Base-by-base conservation (phyloP, 2,329 filamentous ascomycete species). In the Trichoderma koningii region DNA sequence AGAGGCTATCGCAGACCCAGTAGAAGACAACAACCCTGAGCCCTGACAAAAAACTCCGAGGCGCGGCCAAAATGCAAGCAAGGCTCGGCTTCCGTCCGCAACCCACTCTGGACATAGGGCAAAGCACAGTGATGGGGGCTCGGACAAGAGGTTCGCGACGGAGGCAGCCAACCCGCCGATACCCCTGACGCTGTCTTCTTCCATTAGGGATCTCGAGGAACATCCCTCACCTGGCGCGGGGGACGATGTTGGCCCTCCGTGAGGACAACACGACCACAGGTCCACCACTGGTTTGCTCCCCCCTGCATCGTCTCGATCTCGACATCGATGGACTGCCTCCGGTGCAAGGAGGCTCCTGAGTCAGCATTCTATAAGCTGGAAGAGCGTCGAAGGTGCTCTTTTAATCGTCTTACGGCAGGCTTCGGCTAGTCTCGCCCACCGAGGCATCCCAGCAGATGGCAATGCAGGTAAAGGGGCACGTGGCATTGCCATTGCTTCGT, bases 91-190 rank as follows among this genome's bases (percentile, higher is more conserved):
- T 23, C 44, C 44, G 45, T 34, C 48, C 59, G 48, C n/a, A n/a
- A 26, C 26, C 59, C 59, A 48, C 44, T 23, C 23, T 45, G 19
- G 30, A n/a, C 47, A 62, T 30, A 48, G 23, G 19, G 19, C 23
- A 62, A 62, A 30, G 15, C 48, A 34, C 38, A 19, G 53, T 38
- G 30, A 62, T 23, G 21, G 41, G 41, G 48, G 41, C 45, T 41
- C 4, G 26, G 38, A 23, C 21, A 47, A 47, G 12, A 19, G 3
- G 10, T 63, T 38, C 38, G 38, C 30, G 50, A 38, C 50, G 60
- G 60, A 55, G 60, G 60, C 60, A 63, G 48, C 59, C 59, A 62
- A 62, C 48, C n/a, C 19, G n/a, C 19, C 10, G 34, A 5, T 23
- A 34, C 34, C 26, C 41, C n/a, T 26, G 47, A 26, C n/a, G n/a